phyloP scores from a whole-genome alignment of 2,329 filamentous ascomycete species.

The Exophiala lecanii-corni region DNA sequence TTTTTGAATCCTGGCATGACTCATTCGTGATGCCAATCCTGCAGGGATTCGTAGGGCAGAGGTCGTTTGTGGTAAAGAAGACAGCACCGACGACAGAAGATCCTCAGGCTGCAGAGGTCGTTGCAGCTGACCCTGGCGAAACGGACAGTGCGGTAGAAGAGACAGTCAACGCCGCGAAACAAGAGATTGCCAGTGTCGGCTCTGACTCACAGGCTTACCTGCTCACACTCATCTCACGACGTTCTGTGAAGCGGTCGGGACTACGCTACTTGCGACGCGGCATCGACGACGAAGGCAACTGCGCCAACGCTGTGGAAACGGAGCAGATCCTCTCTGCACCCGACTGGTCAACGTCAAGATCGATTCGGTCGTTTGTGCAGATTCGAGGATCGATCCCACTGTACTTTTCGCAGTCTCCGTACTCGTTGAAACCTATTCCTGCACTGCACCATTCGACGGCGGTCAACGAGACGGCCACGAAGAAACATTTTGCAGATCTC shows the following conservation, averaged over 20 bases:
- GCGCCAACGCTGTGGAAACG: conserved; percentile 89
- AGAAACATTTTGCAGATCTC: conserved; percentile 71
- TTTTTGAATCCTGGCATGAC: conserved; percentile 69
- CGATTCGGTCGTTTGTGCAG: conserved; percentile 79
- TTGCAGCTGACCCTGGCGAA: conserved; percentile 37
- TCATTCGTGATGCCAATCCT: conserved; percentile 73
- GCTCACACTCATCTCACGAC: conserved; percentile 85
- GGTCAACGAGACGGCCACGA: conserved; percentile 73
- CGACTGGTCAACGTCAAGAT: conserved; percentile 57
- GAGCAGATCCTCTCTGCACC: conserved; percentile 82
- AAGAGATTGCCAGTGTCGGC: conserved; percentile 26
- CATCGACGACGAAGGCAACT: conserved; percentile 81
- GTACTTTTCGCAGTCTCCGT: conserved; percentile 92
- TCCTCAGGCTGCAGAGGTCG: conserved; percentile 26
- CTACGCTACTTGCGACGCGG: conserved; percentile 85
- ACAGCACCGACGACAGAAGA: conserved; percentile 14
- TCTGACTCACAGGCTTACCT: conserved; percentile 53
- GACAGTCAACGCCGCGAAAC: conserved; percentile 14
- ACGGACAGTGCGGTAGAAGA: conserved; percentile 27
- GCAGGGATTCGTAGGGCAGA: conserved; percentile 91
- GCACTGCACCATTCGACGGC: conserved; percentile 74
- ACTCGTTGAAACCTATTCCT: conserved; percentile 84
- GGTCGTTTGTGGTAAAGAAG: conserved; percentile 66
- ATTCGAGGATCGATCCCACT: conserved; percentile 86
- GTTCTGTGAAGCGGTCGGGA: conserved; percentile 80